Evolutionary conservation across 2,329 filamentous ascomycete species (phyloP).

Genomic region (Hymenoscyphus fructigenus): DNA sequence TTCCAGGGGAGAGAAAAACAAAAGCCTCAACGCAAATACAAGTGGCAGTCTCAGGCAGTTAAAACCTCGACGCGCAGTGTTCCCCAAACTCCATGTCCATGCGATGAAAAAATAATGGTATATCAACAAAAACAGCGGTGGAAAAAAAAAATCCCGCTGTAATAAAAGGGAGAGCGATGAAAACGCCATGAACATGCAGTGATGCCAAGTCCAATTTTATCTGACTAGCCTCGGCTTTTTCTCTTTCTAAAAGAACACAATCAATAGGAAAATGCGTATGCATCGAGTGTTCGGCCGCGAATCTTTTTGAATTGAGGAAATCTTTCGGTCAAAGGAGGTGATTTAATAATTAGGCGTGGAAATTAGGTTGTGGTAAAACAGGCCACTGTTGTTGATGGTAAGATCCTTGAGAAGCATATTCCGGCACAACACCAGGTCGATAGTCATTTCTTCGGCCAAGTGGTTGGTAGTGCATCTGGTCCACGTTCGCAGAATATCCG

Average conservation of each 20-base stretch:
- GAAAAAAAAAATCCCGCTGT: background rate
- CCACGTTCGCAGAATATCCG: constrained; percentile 63
- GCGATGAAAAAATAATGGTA: background rate
- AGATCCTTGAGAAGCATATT: constrained; percentile 41
- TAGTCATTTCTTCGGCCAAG: constrained; percentile 68
- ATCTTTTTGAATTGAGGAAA: constrained; percentile 3
- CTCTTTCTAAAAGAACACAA: background rate
- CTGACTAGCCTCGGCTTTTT: constrained; percentile 1
- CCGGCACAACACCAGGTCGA: constrained; percentile 69
- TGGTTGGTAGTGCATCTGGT: constrained; percentile 80
- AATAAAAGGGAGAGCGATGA: background rate
- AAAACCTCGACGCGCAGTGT: background rate
- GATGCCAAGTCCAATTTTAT: constrained; percentile 1
- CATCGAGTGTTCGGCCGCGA: background rate
- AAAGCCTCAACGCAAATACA: background rate
- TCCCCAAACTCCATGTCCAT: background rate
- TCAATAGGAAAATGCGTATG: background rate
- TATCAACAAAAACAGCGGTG: background rate
- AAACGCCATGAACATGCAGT: constrained; percentile 1
- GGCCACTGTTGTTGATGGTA: constrained; percentile 31
- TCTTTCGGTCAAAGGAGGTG: background rate
- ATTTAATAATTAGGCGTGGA: constrained; percentile 30
- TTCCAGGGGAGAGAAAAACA: background rate
- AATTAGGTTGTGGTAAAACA: constrained; percentile 37
- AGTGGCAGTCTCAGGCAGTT: background rate